A percentile compares a stretch with the other conserved stretches of the same genome.
Conservation (phyloP, 768 basidiomycete species). For the Pulveroboletus ravenelii region DNA sequence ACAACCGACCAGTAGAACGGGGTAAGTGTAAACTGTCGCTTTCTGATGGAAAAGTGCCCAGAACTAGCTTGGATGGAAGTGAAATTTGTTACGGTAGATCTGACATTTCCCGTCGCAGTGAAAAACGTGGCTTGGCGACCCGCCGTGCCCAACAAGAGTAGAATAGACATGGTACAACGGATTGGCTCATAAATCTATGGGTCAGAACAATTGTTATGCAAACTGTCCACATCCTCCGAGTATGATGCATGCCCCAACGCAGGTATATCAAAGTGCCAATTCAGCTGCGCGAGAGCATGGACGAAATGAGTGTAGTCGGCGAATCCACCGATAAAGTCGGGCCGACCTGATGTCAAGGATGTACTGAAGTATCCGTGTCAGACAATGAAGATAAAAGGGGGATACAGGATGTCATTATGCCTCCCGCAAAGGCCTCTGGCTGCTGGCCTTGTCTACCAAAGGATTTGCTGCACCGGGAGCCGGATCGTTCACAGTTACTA, state of each 20-base stretch:
- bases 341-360: slow-evolving; percentile 37
- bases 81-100: slow-evolving; percentile 14
- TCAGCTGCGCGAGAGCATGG: slow-evolving; percentile 5
- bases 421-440: slow-evolving; percentile 8
- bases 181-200: slow-evolving; percentile 23
- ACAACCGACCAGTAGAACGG: not conserved
- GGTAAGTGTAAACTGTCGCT: not conserved
- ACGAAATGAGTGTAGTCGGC: slow-evolving; percentile 9
- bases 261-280: slow-evolving; percentile 11
- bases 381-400: slow-evolving; percentile 21
- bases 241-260: slow-evolving; percentile 13
- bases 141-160: slow-evolving; percentile 8
- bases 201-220: slow-evolving; percentile 9
- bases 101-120: slow-evolving; percentile 2
- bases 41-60: not conserved
- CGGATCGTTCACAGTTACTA: slow-evolving; percentile 12
- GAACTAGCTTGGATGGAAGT: not conserved
- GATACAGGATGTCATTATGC: slow-evolving; percentile 17
- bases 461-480: not conserved
- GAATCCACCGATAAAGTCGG: slow-evolving; percentile 39
- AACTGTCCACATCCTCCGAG: slow-evolving; percentile 21
- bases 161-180: slow-evolving; percentile 14
- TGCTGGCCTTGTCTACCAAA: slow-evolving; percentile 5
- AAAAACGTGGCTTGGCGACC: slow-evolving; percentile 2
- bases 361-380: slow-evolving; percentile 20